phyloP scores from a whole-genome alignment of 139 green algal genomes.

The Coelastrella sp. region DNA sequence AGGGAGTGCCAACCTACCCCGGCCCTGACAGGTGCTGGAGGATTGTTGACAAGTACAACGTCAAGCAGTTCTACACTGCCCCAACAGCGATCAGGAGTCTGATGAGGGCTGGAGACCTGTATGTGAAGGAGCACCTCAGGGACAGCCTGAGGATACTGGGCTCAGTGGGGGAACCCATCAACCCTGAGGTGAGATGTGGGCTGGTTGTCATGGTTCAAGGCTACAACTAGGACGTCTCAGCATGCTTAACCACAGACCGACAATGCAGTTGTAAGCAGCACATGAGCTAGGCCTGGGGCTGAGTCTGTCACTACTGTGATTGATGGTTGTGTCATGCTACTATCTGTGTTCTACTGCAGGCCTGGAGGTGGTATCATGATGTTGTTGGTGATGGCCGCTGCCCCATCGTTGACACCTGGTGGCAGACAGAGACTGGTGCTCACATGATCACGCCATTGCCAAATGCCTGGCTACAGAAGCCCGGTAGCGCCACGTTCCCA shows the following conservation, averaged over 20 bases:
- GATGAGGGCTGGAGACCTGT: slow-evolving; percentile 86
- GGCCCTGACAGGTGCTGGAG: slow-evolving; percentile 89
- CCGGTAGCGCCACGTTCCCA: slow-evolving; percentile 89
- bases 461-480: slow-evolving; percentile 80
- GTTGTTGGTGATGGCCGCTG: slow-evolving; percentile 67
- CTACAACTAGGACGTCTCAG: too few relatives aligned
- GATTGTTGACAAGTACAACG: slow-evolving; percentile 90
- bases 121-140: slow-evolving; percentile 56
- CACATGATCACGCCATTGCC: slow-evolving; percentile 92
- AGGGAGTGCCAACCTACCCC: slow-evolving; percentile 91
- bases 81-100: slow-evolving; percentile 93
- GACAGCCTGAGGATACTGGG: slow-evolving; percentile 87
- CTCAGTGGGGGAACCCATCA: slow-evolving; percentile 86
- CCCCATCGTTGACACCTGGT: slow-evolving; percentile 96
- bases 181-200: slow-evolving; percentile 32
- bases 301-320: not conserved
- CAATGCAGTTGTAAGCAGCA: too few relatives aligned
- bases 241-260: too few relatives aligned
- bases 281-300: too few relatives aligned
- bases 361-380: slow-evolving; percentile 43
- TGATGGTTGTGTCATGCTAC: not conserved
- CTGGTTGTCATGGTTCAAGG: not conserved
- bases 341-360: not conserved
- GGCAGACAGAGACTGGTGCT: slow-evolving; percentile 95
- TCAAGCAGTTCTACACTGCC: slow-evolving; percentile 95